Evolutionary conservation across 2,329 filamentous ascomycete genomes (phyloP).

Genomic region (Colletotrichum orbiculare): DNA sequence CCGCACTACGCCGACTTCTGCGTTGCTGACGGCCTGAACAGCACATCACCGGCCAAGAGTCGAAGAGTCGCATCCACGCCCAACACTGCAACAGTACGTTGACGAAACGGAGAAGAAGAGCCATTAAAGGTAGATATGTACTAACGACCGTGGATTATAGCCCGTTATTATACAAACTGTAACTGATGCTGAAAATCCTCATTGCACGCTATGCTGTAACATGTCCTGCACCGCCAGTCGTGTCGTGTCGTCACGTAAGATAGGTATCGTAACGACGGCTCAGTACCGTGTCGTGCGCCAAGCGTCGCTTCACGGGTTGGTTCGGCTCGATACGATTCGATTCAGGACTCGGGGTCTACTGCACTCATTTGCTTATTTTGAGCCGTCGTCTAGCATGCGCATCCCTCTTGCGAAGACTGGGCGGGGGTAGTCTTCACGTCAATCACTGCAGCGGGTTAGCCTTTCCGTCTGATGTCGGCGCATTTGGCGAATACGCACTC

Average conservation of each 20-base stretch:
- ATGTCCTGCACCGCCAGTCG: slow-evolving; percentile 38
- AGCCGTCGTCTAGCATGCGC: slow-evolving; percentile 65
- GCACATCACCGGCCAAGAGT: background rate
- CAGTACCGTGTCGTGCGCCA: slow-evolving; percentile 24
- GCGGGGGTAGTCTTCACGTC: slow-evolving; percentile 87
- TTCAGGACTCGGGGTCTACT: slow-evolving; percentile 6
- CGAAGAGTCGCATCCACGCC: background rate
- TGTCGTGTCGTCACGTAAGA: slow-evolving; percentile 1
- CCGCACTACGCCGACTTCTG: background rate
- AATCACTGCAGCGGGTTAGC: slow-evolving; percentile 73
- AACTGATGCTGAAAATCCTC: slow-evolving; percentile 41
- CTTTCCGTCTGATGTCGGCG: slow-evolving; percentile 7
- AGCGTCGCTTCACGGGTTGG: slow-evolving; percentile 27
- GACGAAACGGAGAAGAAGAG: slow-evolving; percentile 12
- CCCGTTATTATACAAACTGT: slow-evolving; percentile 39
- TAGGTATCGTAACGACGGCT: slow-evolving; percentile 29
- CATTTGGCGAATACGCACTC: slow-evolving; percentile 67
- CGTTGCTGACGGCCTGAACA: too few species aligned
- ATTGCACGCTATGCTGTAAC: slow-evolving; percentile 45
- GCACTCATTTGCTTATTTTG: slow-evolving; percentile 7
- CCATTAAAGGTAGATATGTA: slow-evolving; percentile 37
- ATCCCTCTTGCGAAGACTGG: slow-evolving; percentile 77
- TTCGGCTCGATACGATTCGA: slow-evolving; percentile 5
- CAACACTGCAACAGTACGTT: background rate
- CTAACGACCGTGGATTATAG: slow-evolving; percentile 39